Percentiles rank a stretch among this genome's conserved stretches.
Conservation (phyloP, 1,284 basidiomycete genomes). For the Porodaedalea pini region DNA sequence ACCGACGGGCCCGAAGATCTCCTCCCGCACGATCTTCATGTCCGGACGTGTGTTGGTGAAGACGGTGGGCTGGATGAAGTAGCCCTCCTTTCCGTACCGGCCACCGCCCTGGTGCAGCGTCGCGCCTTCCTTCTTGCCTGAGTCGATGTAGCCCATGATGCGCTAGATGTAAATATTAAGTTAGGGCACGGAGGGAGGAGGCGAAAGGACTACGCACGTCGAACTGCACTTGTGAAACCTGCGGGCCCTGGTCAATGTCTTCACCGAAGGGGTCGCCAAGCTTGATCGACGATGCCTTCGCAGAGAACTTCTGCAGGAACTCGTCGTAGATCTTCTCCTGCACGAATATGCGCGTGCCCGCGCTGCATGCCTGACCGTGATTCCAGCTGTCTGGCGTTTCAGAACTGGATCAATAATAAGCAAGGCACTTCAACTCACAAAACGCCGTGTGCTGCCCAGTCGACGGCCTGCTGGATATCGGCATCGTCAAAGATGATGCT, state of each 20-base stretch:
- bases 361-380: conserved; percentile 82
- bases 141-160: conserved; percentile 86
- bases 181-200: conserved; percentile 5
- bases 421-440: conserved; percentile 45
- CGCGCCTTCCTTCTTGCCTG: conserved; percentile 83
- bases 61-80: conserved; percentile 81
- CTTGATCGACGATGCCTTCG: conserved; percentile 52
- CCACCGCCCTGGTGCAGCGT: conserved; percentile 75
- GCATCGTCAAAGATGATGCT: conserved; percentile 75
- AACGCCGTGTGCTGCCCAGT: conserved; percentile 80
- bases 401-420: conserved; percentile 2
- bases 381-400: conserved; percentile 51
- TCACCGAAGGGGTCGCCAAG: conserved; percentile 80
- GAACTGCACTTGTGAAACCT: conserved; percentile 71
- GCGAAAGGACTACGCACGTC: conserved; percentile 40
- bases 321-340: conserved; percentile 80
- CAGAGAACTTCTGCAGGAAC: conserved; percentile 63
- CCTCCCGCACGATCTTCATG: conserved; percentile 88
- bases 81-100: conserved; percentile 69
- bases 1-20: conserved; percentile 87
- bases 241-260: conserved; percentile 82
- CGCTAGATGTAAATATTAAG: conserved; percentile 39
- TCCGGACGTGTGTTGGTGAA: conserved; percentile 75
- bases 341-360: conserved; percentile 84
- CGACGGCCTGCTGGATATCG: conserved; percentile 73